Percentiles rank a stretch among this genome's conserved stretches.
Evolutionary conservation across 768 basidiomycete species (phyloP).

Genomic region (Tulasnella sp.): DNA sequence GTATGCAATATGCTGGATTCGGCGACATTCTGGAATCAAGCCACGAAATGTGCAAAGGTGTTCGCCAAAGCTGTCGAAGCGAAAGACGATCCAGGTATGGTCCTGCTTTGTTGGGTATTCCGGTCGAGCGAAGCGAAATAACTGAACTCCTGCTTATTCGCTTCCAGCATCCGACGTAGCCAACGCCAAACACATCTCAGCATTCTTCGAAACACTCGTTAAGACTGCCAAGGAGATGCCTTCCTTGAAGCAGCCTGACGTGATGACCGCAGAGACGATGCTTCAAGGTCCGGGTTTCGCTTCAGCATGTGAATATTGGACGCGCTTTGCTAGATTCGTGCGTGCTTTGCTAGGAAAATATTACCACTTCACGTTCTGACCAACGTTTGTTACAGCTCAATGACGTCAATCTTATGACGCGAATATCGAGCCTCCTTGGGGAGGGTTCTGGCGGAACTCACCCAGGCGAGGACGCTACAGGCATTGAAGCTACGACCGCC

Average conservation of each 20-base stretch:
- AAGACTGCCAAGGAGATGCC: slow-evolving; percentile 21
- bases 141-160: not conserved
- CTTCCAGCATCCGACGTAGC: slow-evolving; percentile 46
- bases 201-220: slow-evolving; percentile 53
- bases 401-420: slow-evolving; percentile 34
- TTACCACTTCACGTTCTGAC: slow-evolving; percentile 51
- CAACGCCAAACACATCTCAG: slow-evolving; percentile 48
- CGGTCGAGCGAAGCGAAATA: not conserved
- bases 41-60: slow-evolving; percentile 26
- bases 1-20: slow-evolving; percentile 27
- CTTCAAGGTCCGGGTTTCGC: slow-evolving; percentile 58
- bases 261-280: slow-evolving; percentile 44
- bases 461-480: not conserved
- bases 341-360: slow-evolving; percentile 51
- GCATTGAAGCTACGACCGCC: not conserved
- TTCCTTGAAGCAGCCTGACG: not conserved
- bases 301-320: slow-evolving; percentile 73
- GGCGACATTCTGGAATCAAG: slow-evolving; percentile 34
- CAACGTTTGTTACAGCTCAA: slow-evolving; percentile 41
- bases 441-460: not conserved
- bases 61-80: slow-evolving; percentile 25
- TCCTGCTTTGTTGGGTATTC: not conserved
- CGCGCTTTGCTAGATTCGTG: slow-evolving; percentile 67
- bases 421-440: slow-evolving; percentile 3
- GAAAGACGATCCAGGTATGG: slow-evolving; percentile 20